phyloP scores from a whole-genome alignment of 345 rosid species.

The Citrus reticulata region DNA sequence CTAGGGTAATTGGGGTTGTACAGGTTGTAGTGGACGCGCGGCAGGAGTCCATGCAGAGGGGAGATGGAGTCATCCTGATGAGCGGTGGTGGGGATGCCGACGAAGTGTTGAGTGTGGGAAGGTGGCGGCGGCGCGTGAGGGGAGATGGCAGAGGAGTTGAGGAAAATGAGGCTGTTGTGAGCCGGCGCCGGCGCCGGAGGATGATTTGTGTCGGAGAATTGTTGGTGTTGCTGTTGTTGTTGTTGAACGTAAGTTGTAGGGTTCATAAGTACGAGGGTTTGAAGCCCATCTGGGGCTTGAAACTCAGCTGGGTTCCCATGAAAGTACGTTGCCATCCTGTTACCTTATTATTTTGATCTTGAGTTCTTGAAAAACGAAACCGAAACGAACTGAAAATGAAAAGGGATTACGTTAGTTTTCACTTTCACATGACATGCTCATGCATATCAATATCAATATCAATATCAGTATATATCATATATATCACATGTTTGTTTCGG shows the following conservation, averaged over 20 bases:
- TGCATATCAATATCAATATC: neutral
- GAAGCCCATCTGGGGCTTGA: conserved; percentile 72
- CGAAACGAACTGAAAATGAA: conserved; percentile 8
- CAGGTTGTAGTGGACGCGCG: conserved; percentile 71
- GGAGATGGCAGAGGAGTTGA: conserved; percentile 46
- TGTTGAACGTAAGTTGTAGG: conserved; percentile 82
- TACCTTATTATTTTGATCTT: no score
- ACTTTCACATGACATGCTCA: conserved; percentile 2
- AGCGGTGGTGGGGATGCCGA: conserved; percentile 64
- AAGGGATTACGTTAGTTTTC: conserved; percentile 19
- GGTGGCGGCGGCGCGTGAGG: conserved; percentile 26
- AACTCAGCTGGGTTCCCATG: conserved; percentile 70
- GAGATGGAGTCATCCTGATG: conserved; percentile 49
- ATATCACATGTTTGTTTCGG: neutral
- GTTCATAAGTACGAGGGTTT: conserved; percentile 95
- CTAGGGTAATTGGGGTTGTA: conserved; percentile 57
- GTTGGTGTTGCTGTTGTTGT: conserved; percentile 37
- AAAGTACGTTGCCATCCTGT: conserved; percentile 71
- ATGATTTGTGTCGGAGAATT: conserved; percentile 47
- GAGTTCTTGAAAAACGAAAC: neutral
- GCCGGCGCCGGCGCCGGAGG: conserved; percentile 28
- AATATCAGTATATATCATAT: neutral
- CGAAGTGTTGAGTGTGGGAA: conserved; percentile 68
- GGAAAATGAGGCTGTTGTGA: conserved; percentile 42
- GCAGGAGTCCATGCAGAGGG: conserved; percentile 72